phyloP scores from a whole-genome alignment of 805 yeast species.

The Metschnikowia sp. region DNA sequence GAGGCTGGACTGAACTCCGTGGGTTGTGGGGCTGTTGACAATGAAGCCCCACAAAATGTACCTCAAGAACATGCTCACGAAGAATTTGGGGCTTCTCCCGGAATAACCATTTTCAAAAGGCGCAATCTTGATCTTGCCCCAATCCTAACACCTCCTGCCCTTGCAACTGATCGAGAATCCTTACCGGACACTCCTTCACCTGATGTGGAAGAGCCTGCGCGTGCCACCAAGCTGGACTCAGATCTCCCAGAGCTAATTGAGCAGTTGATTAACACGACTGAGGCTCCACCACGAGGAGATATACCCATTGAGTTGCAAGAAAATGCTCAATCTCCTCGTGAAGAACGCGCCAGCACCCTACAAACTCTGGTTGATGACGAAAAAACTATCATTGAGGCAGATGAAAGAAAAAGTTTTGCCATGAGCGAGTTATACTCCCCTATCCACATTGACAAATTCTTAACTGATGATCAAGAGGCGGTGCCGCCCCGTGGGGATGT shows the following conservation, averaged over 20 bases:
- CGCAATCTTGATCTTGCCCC: conserved; percentile 1
- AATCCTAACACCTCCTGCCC: neutral
- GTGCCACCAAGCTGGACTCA: conserved; percentile 4
- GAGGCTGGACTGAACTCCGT: no score
- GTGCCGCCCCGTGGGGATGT: conserved; percentile 20
- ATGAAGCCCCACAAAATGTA: no score
- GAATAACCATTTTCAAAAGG: neutral
- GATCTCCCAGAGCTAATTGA: conserved; percentile 1
- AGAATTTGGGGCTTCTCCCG: neutral
- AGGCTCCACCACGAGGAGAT: neutral
- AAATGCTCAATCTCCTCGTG: no score
- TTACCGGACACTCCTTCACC: conserved; percentile 3
- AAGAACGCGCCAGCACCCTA: no score
- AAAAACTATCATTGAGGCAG: no score
- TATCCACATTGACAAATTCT: conserved; percentile 13
- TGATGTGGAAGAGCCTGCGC: neutral
- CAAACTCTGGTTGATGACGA: no score
- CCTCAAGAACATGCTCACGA: neutral
- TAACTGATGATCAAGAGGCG: conserved; percentile 15
- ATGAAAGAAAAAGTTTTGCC: neutral
- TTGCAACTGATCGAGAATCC: neutral
- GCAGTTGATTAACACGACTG: neutral
- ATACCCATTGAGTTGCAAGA: neutral
- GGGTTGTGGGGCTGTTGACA: no score
- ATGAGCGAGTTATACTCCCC: conserved; percentile 10